phyloP scores from a whole-genome alignment of 331 rosid genomes.

The Pyrus hybrid region DNA sequence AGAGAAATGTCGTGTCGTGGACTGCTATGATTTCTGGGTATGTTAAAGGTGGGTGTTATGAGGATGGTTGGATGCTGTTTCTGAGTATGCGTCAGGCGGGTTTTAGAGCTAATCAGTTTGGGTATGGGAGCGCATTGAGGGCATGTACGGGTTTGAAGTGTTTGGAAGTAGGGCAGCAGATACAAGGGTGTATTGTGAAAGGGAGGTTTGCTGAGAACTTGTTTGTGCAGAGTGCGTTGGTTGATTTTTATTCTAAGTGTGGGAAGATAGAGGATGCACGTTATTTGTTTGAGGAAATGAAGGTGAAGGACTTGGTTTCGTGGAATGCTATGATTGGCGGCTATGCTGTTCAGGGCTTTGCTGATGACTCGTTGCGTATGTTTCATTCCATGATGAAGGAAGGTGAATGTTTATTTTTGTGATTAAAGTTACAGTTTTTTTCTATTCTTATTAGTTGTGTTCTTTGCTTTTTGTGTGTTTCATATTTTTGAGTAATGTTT shows the following conservation, averaged over 20 bases:
- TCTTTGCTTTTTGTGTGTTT: not conserved
- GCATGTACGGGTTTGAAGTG: slow-evolving; percentile 23
- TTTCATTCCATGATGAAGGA: slow-evolving; percentile 22
- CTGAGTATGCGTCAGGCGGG: slow-evolving; percentile 13
- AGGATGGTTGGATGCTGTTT: slow-evolving; percentile 17
- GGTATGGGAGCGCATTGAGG: slow-evolving; percentile 25
- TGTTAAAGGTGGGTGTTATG: slow-evolving; percentile 14
- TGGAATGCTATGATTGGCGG: slow-evolving; percentile 38
- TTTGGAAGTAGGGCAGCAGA: slow-evolving; percentile 21
- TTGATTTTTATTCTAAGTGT: slow-evolving; percentile 29
- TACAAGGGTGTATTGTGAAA: slow-evolving; percentile 27
- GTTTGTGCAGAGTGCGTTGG: slow-evolving; percentile 23
- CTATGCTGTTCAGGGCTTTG: slow-evolving; percentile 25
- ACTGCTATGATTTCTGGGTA: slow-evolving; percentile 34
- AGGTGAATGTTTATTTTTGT: slow-evolving; percentile 15
- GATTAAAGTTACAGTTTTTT: not conserved
- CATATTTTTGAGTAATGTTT: not conserved
- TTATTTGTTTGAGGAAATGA: slow-evolving; percentile 8
- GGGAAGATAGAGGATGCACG: slow-evolving; percentile 23
- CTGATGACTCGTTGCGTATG: slow-evolving; percentile 8
- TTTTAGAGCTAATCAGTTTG: slow-evolving; percentile 25
- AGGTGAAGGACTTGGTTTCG: slow-evolving; percentile 21
- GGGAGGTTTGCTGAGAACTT: slow-evolving; percentile 16
- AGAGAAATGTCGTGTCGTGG: slow-evolving; percentile 30
- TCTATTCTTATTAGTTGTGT: not conserved